phyloP scores from a whole-genome alignment of 106 monocot genomes.

The Triglochin maritima region DNA sequence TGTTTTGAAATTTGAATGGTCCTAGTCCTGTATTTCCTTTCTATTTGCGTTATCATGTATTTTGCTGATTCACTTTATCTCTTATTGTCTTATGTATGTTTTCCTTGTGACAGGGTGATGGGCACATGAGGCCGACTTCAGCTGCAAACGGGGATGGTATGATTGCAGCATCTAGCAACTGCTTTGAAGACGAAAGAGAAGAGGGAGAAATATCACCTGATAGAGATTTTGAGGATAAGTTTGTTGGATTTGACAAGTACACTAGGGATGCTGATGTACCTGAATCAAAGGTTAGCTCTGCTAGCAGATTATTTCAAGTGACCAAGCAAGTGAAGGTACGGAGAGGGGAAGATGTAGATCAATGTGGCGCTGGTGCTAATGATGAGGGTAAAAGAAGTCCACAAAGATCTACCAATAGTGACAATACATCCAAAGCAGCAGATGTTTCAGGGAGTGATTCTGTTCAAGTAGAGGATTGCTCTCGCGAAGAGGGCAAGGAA shows the following conservation, averaged over 20 bases:
- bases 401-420: slow-evolving; percentile 74
- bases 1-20: too few species aligned
- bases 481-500: slow-evolving; percentile 61
- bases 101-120: too few species aligned
- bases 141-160: too few species aligned
- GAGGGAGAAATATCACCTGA: slow-evolving; percentile 63
- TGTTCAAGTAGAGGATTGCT: slow-evolving; percentile 65
- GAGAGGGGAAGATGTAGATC: slow-evolving; percentile 48
- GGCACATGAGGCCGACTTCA: too few species aligned
- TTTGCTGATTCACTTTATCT: too few species aligned
- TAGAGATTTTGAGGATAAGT: slow-evolving; percentile 89
- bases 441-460: slow-evolving; percentile 83
- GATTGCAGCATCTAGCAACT: slow-evolving; percentile 6
- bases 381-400: slow-evolving; percentile 77
- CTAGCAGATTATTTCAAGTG: slow-evolving; percentile 17
- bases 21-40: too few species aligned
- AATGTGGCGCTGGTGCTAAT: slow-evolving; percentile 21
- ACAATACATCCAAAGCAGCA: slow-evolving; percentile 72
- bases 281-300: slow-evolving; percentile 29
- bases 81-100: too few species aligned
- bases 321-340: slow-evolving; percentile 24
- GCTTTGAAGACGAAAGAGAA: slow-evolving; percentile 62
- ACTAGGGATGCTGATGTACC: slow-evolving; percentile 10
- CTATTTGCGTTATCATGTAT: too few species aligned
- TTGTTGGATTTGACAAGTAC: slow-evolving; percentile 45